Percentiles rank a stretch among this genome's conserved stretches.
These are phyloP conservation scores for Nemophila menziesii DNA, from an alignment of 257 asterid genomes.

Conservation along the genomic window DNA sequence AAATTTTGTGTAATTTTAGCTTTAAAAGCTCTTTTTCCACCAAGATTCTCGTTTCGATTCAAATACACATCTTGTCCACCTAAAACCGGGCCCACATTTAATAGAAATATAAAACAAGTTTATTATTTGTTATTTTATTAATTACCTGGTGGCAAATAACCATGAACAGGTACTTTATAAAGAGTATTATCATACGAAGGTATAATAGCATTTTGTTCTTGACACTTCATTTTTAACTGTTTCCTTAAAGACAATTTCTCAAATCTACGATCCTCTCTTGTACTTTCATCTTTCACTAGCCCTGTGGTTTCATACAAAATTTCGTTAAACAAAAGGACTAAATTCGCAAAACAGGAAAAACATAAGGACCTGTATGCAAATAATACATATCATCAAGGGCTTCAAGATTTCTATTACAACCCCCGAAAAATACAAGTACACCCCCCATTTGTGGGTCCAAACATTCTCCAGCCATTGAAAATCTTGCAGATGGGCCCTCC, in stretches of 20 bases:
- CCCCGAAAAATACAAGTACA: constrained; percentile 75
- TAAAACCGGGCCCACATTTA: constrained; percentile 16
- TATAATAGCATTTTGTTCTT: constrained; percentile 35
- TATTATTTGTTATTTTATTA: no score
- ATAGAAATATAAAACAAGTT: constrained; percentile 4
- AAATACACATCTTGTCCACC: constrained; percentile 44
- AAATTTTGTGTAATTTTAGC: constrained; percentile 70
- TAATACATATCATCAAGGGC: constrained; percentile 50
- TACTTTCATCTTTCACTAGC: constrained; percentile 42
- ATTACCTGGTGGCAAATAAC: constrained; percentile 63
- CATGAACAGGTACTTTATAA: constrained; percentile 40
- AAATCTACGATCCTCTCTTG: constrained; percentile 54
- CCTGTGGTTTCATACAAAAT: constrained; percentile 25
- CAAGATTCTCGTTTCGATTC: constrained; percentile 39
- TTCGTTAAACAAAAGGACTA: constrained; percentile 6
- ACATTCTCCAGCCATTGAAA: constrained; percentile 89
- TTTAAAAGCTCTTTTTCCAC: constrained; percentile 64
- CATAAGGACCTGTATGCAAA: neutral
- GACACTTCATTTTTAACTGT: constrained; percentile 81
- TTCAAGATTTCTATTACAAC: constrained; percentile 93
- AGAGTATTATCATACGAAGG: constrained; percentile 29
- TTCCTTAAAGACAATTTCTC: constrained; percentile 85
- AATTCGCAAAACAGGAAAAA: neutral
- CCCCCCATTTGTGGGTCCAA: constrained; percentile 86
- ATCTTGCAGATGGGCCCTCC: constrained; percentile 83